These are phyloP conservation scores for Exophiala dermatitidis DNA, from an alignment of 2,329 filamentous ascomycete species.

Conservation along the genomic window DNA sequence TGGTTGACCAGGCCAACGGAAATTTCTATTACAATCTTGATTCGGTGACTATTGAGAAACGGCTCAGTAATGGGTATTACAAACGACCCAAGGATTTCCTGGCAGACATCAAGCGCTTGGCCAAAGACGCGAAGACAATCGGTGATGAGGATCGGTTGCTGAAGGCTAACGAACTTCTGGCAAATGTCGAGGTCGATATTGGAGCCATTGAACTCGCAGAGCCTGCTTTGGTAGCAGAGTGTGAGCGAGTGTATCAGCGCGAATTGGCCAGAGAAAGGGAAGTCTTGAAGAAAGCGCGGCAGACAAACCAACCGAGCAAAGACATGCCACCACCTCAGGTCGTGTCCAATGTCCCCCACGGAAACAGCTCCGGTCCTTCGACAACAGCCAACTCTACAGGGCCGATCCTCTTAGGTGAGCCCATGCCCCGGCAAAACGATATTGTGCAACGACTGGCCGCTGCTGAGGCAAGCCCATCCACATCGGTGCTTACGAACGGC, in stretches of 20 bases:
- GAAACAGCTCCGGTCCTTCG: conserved; percentile 45
- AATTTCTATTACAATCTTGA: conserved; percentile 96
- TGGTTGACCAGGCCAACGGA: conserved; percentile 65
- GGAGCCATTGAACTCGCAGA: conserved; percentile 62
- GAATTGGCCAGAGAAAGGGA: conserved; percentile 63
- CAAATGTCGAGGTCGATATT: conserved; percentile 93
- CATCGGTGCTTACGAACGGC: conserved; percentile 28
- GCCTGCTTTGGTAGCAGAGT: conserved; percentile 60
- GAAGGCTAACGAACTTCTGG: conserved; percentile 82
- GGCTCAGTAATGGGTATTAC: conserved; percentile 95
- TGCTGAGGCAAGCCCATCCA: conserved; percentile 46
- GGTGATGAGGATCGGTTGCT: conserved; percentile 77
- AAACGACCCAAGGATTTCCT: conserved; percentile 84
- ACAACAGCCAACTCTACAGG: conserved; percentile 33
- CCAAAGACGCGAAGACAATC: conserved; percentile 72
- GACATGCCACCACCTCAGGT: conserved; percentile 42
- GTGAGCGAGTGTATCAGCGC: conserved; percentile 70
- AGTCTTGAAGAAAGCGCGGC: conserved; percentile 52
- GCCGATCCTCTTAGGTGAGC: conserved; percentile 57
- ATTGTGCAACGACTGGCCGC: conserved; percentile 29
- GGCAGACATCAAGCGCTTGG: conserved; percentile 74
- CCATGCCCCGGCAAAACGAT: conserved; percentile 47
- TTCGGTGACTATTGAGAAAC: conserved; percentile 84
- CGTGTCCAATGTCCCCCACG: conserved; percentile 47
- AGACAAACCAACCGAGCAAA: conserved; percentile 36